Percentiles rank a stretch among this genome's conserved stretches.
phyloP scores from a whole-genome alignment of 2,329 filamentous ascomycete species.

The Talaromyces amestolkiae region DNA sequence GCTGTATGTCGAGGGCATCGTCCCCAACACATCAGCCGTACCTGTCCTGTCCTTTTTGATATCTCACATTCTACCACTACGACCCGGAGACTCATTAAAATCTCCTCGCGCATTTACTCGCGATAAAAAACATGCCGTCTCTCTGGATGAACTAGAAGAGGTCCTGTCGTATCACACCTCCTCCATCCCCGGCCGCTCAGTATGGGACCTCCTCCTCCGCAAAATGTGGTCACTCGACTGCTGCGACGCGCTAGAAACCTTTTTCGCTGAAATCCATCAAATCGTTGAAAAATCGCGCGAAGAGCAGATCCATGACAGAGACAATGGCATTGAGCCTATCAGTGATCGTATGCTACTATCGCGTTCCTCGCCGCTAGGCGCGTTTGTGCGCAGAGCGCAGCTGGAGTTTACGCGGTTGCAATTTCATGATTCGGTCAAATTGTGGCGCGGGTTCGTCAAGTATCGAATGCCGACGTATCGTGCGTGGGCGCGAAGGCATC shows the following conservation, averaged over 20 bases:
- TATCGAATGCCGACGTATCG: constrained; percentile 74
- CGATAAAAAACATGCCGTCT: constrained; percentile 33
- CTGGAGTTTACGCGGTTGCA: constrained; percentile 77
- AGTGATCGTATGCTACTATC: constrained; percentile 59
- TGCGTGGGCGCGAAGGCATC: constrained; percentile 57
- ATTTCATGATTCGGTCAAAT: constrained; percentile 71
- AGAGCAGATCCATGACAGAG: constrained; percentile 56
- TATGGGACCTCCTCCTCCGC: constrained; percentile 83
- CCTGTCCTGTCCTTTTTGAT: constrained; percentile 77
- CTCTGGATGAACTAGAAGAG: constrained; percentile 49
- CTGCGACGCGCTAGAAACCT: constrained; percentile 73
- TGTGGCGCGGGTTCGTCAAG: constrained; percentile 80
- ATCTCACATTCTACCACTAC: constrained; percentile 59
- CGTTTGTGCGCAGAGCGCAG: constrained; percentile 71
- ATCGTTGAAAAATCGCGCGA: constrained; percentile 63
- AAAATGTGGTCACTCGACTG: constrained; percentile 82
- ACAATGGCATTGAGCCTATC: constrained; percentile 52
- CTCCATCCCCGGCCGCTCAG: constrained; percentile 67
- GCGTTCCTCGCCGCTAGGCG: constrained; percentile 73
- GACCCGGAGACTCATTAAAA: constrained; percentile 28
- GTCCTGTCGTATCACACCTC: constrained; percentile 47
- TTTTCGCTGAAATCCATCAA: constrained; percentile 62
- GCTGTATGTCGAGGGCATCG: constrained; percentile 70
- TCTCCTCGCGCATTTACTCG: constrained; percentile 25
- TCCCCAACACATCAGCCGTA: constrained; percentile 69